Evolutionary conservation across 345 rosid genomes (phyloP).

Genomic region (Mercurialis annua): DNA sequence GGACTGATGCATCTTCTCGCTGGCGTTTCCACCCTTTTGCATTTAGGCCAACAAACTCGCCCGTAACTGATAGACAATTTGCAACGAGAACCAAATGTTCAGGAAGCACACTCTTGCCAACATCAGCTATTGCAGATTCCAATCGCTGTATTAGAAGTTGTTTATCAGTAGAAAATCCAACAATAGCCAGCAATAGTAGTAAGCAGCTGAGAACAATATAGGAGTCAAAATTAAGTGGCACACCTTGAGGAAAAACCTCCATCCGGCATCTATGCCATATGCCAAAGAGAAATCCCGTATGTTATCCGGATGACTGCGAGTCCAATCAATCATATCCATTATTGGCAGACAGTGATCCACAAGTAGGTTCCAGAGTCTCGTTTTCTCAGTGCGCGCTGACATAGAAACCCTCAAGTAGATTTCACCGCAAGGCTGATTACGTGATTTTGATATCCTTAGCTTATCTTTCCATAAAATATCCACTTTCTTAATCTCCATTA

Average conservation of each 20-base stretch:
- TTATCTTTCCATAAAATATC: constrained; percentile 71
- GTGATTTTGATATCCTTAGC: constrained; percentile 35
- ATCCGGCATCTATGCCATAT: constrained; percentile 74
- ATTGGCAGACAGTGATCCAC: constrained; percentile 59
- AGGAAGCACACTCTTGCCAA: constrained; percentile 64
- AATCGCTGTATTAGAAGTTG: constrained; percentile 47
- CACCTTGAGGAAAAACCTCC: constrained; percentile 67
- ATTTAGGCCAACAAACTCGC: constrained; percentile 86
- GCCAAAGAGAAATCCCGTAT: constrained; percentile 63
- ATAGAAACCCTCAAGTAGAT: constrained; percentile 68
- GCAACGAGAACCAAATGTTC: constrained; percentile 72
- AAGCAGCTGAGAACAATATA: not conserved
- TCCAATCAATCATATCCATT: constrained; percentile 81
- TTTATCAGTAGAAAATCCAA: not conserved
- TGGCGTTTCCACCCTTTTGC: constrained; percentile 66
- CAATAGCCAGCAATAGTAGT: not conserved
- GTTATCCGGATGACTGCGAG: constrained; percentile 84
- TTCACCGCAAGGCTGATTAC: constrained; percentile 46
- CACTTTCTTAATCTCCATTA: constrained; percentile 67
- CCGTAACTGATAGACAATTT: constrained; percentile 62
- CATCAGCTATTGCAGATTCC: constrained; percentile 73
- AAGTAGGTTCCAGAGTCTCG: constrained; percentile 58
- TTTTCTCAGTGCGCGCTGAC: constrained; percentile 42
- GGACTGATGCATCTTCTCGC: constrained; percentile 52
- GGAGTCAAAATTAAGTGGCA: constrained; percentile 13